Percentiles rank a stretch among this genome's conserved stretches.
Conservation (phyloP, 1,284 basidiomycete genomes). For the Lentinula novae-zelandiae region DNA sequence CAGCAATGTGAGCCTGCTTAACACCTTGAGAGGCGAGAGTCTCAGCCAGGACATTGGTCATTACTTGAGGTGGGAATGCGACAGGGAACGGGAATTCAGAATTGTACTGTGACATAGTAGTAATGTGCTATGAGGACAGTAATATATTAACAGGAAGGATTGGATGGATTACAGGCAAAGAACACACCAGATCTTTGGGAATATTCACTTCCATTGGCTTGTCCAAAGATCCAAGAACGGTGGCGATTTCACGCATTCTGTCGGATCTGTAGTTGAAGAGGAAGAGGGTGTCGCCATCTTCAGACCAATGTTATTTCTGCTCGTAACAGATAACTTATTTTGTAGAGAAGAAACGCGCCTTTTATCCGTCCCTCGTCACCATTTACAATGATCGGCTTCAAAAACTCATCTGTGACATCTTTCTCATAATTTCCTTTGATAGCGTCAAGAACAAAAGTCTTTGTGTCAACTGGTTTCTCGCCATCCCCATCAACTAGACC, state of each 20-base stretch:
- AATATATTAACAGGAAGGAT: neutral
- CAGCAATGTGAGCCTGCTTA: constrained; percentile 84
- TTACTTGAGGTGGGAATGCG: constrained; percentile 85
- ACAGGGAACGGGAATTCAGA: constrained; percentile 82
- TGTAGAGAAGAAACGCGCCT: constrained; percentile 37
- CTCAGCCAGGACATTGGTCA: constrained; percentile 91
- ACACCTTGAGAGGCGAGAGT: constrained; percentile 77
- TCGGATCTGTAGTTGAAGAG: constrained; percentile 96
- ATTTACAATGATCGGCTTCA: constrained; percentile 88
- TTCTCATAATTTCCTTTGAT: constrained; percentile 75
- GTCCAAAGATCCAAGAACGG: constrained; percentile 77
- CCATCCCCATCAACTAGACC: constrained; percentile 76
- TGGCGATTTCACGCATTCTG: constrained; percentile 84
- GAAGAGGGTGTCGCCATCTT: constrained; percentile 78
- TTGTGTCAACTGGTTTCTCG: constrained; percentile 41
- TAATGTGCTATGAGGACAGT: constrained; percentile 56
- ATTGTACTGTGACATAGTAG: constrained; percentile 93
- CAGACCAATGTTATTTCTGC: neutral
- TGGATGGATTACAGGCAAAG: neutral
- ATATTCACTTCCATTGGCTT: constrained; percentile 80
- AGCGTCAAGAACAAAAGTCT: constrained; percentile 40
- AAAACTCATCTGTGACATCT: constrained; percentile 87
- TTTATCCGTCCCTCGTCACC: constrained; percentile 78
- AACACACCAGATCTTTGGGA: constrained; percentile 74
- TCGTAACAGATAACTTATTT: neutral